A percentile compares a stretch with the other conserved stretches of the same genome.
These are phyloP conservation scores for Fusarium staphyleae DNA, from an alignment of 2,329 filamentous ascomycete genomes.

Conservation along the genomic window DNA sequence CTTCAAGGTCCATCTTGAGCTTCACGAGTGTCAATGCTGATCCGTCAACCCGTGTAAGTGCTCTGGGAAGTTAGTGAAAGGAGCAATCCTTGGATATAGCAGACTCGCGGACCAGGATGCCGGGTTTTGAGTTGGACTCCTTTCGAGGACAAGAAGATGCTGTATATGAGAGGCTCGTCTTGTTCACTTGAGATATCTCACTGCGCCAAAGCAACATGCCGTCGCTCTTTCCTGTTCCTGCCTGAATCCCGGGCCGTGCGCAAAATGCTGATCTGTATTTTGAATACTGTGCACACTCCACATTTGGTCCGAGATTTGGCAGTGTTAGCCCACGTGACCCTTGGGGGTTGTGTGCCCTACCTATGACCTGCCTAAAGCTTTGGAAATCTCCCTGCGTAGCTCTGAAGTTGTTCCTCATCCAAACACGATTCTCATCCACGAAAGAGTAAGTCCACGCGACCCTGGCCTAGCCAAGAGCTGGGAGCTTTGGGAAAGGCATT, in stretches of 20 bases:
- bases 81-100: conserved; percentile 7
- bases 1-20: conserved; percentile 31
- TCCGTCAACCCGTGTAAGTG: conserved; percentile 33
- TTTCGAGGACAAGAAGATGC: background rate
- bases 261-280: background rate
- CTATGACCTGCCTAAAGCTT: conserved; percentile 42
- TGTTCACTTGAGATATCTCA: background rate
- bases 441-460: conserved; percentile 47
- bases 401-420: conserved; percentile 50
- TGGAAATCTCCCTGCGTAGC: conserved; percentile 41
- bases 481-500: conserved; percentile 14
- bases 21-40: background rate
- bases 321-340: conserved; percentile 43
- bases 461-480: conserved; percentile 15
- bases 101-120: background rate
- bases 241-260: conserved; percentile 1
- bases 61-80: conserved; percentile 4
- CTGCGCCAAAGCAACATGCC: background rate
- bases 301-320: background rate
- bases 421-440: conserved; percentile 56
- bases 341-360: conserved; percentile 50
- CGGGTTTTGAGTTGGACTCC: background rate
- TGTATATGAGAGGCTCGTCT: background rate
- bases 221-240: conserved; percentile 14
- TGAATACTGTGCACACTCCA: background rate